These are phyloP conservation scores for Tylopilus intermedius DNA, from an alignment of 768 basidiomycete species.

Conservation along the genomic window DNA sequence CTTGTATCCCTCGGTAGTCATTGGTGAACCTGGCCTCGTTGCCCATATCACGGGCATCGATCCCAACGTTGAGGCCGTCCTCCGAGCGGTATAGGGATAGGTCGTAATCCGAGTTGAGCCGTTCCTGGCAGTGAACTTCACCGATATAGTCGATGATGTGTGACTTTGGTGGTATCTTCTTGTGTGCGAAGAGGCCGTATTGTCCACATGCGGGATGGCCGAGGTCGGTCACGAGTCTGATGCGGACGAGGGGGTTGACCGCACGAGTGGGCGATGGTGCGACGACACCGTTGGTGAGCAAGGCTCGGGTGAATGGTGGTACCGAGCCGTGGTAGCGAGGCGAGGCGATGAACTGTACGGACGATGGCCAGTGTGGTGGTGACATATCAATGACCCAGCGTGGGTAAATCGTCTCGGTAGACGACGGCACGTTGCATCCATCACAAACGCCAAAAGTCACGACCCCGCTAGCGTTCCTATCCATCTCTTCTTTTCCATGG, in stretches of 20 bases:
- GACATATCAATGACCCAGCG: conserved; percentile 13
- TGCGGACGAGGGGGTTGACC: conserved; percentile 39
- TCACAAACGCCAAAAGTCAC: background rate
- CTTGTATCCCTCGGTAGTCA: conserved; percentile 77
- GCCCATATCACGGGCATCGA: conserved; percentile 71
- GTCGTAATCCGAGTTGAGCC: conserved; percentile 80
- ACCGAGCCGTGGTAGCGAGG: conserved; percentile 58
- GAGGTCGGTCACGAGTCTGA: conserved; percentile 50
- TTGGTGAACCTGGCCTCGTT: conserved; percentile 90
- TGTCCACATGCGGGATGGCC: conserved; percentile 78
- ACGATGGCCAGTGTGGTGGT: conserved; percentile 44
- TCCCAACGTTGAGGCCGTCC: conserved; percentile 60
- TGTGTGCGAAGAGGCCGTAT: conserved; percentile 72
- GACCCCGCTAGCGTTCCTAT: conserved; percentile 10
- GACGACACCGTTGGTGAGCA: conserved; percentile 31
- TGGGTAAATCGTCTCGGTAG: conserved; percentile 24
- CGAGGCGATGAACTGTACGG: conserved; percentile 50
- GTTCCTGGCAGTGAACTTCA: conserved; percentile 75
- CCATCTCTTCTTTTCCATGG: conserved; percentile 43
- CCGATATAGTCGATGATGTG: conserved; percentile 81
- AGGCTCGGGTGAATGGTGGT: conserved; percentile 35
- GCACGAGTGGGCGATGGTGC: conserved; percentile 1
- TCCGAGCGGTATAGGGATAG: conserved; percentile 65
- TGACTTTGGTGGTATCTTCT: conserved; percentile 59
- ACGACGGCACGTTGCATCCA: conserved; percentile 17